Base-by-base conservation (phyloP, 495 filamentous ascomycete genomes). In the Letharia lupina region DNA sequence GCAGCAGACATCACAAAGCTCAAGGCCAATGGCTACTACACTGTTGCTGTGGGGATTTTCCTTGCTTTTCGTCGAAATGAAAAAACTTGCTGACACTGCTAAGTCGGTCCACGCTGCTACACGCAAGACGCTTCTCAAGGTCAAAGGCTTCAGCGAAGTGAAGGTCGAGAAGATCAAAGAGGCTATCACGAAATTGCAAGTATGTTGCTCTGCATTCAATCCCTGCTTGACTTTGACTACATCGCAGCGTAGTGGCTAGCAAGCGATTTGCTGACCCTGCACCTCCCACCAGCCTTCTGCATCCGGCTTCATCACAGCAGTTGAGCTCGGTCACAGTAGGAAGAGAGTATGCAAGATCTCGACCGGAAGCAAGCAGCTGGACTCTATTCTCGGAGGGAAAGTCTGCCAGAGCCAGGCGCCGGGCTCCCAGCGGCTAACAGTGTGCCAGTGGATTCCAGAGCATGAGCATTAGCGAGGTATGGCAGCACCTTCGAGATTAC, bases 161-260 rank as follows among this genome's bases (percentile, higher is more conserved):
- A 91, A 91, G 74, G 89, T 91, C 16, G 89, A 91, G 65, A 91
- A 91, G 72, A 80, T 92, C 73, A 91, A 91, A 71, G 89, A 91
- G 69, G 89, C 89, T 31, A 82, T 87, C 48, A 78, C 81, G 66
- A 92, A 92, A 70, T 87, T 87, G 66, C 77, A 86, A 71, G 88
- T 90, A 75, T 60, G 77, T 69, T 28, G 23, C 44, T 47, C 33
- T 42, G 12, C 8, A 6, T 23, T 33, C 33, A 9, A 3, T 54
- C 28, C 23, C 23, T 28, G 23, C 23, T 28, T 28, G 45, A 11
- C 5, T 20, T 28, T n/a, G 47, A 18, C 42, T 48, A n/a, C 20
- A 52, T 18, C 18, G 16, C 8, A 44, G 16, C 18, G 15, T 54
- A 4, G 11, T 68, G 18, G 47, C 31, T n/a, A 41, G 40, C 52